Conservation (phyloP, 345 rosid genomes). For the Kernera saxatilis region DNA sequence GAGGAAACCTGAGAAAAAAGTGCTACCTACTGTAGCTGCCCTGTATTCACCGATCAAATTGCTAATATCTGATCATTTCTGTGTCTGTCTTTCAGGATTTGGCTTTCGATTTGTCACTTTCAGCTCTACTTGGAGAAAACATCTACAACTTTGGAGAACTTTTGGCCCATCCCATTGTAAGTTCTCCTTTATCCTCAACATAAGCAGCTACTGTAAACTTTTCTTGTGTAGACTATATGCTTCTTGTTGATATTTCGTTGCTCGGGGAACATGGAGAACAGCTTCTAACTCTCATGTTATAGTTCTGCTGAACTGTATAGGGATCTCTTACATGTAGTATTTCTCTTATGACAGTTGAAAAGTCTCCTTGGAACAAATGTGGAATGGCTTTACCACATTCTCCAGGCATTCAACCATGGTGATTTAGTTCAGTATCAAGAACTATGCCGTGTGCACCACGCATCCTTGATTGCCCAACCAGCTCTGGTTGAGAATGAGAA, state of each 20-base stretch:
- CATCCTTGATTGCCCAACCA: slow-evolving; percentile 81
- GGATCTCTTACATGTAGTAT: neutral
- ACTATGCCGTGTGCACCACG: slow-evolving; percentile 75
- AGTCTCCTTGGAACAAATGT: slow-evolving; percentile 83
- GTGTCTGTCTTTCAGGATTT: slow-evolving; percentile 60
- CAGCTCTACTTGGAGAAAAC: slow-evolving; percentile 97
- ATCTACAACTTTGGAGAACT: slow-evolving; percentile 98
- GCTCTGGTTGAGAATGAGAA: slow-evolving; percentile 90
- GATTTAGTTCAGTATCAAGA: slow-evolving; percentile 84
- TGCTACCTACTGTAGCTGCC: neutral
- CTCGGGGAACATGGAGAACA: neutral
- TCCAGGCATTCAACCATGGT: slow-evolving; percentile 88
- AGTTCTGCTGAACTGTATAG: neutral
- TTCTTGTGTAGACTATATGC: neutral
- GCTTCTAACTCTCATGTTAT: neutral
- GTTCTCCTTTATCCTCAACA: slow-evolving; percentile 23
- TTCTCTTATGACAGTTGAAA: slow-evolving; percentile 54
- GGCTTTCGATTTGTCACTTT: slow-evolving; percentile 95
- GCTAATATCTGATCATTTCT: neutral
- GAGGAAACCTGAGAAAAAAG: neutral
- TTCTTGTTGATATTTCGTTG: neutral
- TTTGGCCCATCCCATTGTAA: slow-evolving; percentile 98
- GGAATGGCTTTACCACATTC: slow-evolving; percentile 95
- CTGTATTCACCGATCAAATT: neutral
- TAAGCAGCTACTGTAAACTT: neutral